Evolutionary conservation across 2,329 filamentous ascomycete species (phyloP).

Genomic region (Thyridium curvatum): DNA sequence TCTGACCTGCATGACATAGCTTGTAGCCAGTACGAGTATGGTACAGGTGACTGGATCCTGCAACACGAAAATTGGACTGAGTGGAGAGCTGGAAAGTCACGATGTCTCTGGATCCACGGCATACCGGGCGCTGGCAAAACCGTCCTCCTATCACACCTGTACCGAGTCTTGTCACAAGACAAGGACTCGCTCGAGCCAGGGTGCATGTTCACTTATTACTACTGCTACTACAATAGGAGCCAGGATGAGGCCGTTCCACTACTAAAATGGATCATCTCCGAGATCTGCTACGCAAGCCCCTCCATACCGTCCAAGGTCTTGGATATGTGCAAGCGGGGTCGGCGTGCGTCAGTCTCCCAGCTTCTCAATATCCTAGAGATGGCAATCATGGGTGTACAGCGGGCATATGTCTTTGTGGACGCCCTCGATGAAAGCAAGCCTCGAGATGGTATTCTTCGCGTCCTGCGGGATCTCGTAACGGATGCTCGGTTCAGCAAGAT

Average conservation of each 20-base stretch:
- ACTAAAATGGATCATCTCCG: conserved; percentile 11
- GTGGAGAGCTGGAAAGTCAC: not conserved
- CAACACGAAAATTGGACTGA: not conserved
- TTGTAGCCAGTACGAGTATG: not conserved
- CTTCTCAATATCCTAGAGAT: conserved; percentile 6
- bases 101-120: conserved; percentile 3
- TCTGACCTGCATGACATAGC: not conserved
- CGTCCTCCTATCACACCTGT: not conserved
- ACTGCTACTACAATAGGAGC: conserved; percentile 11
- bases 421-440: conserved; percentile 14
- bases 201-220: conserved; percentile 10
- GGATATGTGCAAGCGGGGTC: conserved; percentile 1
- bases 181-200: not conserved
- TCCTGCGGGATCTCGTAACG: conserved; percentile 5
- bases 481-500: conserved; percentile 9
- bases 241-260: conserved; percentile 10
- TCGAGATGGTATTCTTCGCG: conserved; percentile 4
- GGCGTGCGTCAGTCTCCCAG: conserved; percentile 5
- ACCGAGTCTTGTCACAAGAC: not conserved
- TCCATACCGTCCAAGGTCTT: conserved; percentile 7
- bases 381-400: conserved; percentile 2
- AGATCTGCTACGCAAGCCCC: conserved; percentile 6
- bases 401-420: conserved; percentile 11
- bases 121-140: conserved; percentile 3
- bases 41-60: conserved; percentile 1